phyloP scores from a whole-genome alignment of 371 early-diverging fungal genomes.

The Mortierella sp. region DNA sequence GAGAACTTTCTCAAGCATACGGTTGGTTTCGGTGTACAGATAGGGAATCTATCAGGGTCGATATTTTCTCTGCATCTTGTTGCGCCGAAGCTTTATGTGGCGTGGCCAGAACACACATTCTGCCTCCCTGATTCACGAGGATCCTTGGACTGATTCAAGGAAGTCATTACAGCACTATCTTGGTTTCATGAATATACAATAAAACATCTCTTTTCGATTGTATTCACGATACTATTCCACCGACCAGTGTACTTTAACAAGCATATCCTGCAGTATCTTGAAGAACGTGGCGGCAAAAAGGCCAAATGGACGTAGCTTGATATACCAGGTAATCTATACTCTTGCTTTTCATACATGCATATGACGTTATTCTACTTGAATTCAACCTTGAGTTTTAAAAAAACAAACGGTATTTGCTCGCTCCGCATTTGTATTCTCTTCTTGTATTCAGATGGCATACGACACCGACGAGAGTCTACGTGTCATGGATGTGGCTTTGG shows the following conservation, averaged over 20 bases:
- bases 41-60: background rate
- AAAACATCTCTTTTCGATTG: no score
- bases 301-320: conserved; percentile 6
- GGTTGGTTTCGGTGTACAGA: background rate
- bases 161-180: conserved; percentile 6
- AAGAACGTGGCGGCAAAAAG: background rate
- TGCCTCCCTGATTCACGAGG: conserved; percentile 8
- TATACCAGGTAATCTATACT: conserved; percentile 8
- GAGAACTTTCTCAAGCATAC: background rate
- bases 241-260: conserved; percentile 7
- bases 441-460: no score
- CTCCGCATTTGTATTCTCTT: no score
- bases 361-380: no score
- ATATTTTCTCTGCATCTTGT: conserved; percentile 2
- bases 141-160: conserved; percentile 4
- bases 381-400: no score
- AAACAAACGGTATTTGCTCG: no score
- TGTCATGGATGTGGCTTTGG: no score
- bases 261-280: conserved; percentile 4
- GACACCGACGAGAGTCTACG: no score
- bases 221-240: no score
- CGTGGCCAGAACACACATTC: conserved; percentile 7
- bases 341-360: no score
- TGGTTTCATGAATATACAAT: no score
- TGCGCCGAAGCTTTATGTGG: background rate